Percentiles rank a stretch among this genome's conserved stretches.
These are phyloP conservation scores for Ophiostoma pallidulum DNA, from an alignment of 2,329 filamentous ascomycete genomes.

Conservation along the genomic window DNA sequence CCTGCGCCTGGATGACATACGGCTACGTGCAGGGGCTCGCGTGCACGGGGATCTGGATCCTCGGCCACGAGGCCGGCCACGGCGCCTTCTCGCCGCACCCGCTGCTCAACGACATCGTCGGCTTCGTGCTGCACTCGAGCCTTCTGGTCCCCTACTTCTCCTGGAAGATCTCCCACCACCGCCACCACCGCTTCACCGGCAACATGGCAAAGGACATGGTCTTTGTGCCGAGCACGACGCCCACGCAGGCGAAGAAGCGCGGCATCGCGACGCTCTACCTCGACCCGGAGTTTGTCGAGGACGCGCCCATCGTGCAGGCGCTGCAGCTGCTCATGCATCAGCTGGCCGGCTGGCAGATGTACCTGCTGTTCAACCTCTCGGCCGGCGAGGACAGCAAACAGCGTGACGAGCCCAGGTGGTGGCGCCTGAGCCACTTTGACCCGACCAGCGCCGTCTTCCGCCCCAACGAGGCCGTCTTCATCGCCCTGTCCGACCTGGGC, in stretches of 20 bases:
- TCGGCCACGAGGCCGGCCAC: slow-evolving; percentile 97
- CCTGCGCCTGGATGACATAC: slow-evolving; percentile 53
- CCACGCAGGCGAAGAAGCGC: slow-evolving; percentile 73
- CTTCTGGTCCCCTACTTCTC: slow-evolving; percentile 92
- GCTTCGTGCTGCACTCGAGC: slow-evolving; percentile 80
- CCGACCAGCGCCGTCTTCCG: slow-evolving; percentile 85
- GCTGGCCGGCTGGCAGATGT: slow-evolving; percentile 84
- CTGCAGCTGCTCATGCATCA: slow-evolving; percentile 61
- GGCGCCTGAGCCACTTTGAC: slow-evolving; percentile 84
- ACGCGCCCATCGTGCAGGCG: slow-evolving; percentile 49
- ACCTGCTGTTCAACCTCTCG: slow-evolving; percentile 84
- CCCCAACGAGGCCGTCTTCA: slow-evolving; percentile 78
- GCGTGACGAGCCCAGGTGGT: slow-evolving; percentile 66
- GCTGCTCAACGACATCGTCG: slow-evolving; percentile 83
- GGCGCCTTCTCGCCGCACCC: slow-evolving; percentile 88
- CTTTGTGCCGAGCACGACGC: slow-evolving; percentile 72
- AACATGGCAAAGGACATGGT: slow-evolving; percentile 99
- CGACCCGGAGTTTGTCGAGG: slow-evolving; percentile 59
- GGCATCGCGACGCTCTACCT: slow-evolving; percentile 90
- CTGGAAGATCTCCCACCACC: slow-evolving; percentile 98
- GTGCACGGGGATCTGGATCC: slow-evolving; percentile 87
- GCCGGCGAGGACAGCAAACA: slow-evolving; percentile 87
- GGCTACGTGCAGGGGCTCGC: slow-evolving; percentile 85
- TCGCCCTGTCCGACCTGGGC: slow-evolving; percentile 79
- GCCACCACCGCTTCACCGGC: slow-evolving; percentile 98